phyloP scores from a whole-genome alignment of 2,329 filamentous ascomycete species.

The Exophiala mesophila region DNA sequence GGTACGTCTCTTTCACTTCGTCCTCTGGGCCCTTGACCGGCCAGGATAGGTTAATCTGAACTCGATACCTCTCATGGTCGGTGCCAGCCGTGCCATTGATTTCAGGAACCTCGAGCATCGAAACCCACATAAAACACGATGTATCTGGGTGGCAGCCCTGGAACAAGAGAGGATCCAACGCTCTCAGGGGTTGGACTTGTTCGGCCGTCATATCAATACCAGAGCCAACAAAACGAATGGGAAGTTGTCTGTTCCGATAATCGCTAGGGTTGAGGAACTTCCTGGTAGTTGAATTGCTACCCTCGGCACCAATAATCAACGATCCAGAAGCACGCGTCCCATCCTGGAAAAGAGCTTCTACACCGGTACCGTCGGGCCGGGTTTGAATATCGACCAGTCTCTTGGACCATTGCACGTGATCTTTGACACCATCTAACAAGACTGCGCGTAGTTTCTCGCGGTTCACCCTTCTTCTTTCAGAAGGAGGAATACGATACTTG shows the following conservation, averaged over 20 bases:
- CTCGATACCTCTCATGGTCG: slow-evolving; percentile 35
- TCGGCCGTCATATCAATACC: slow-evolving; percentile 13
- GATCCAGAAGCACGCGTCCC: slow-evolving; percentile 16
- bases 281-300: slow-evolving; percentile 26
- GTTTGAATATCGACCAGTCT: slow-evolving; percentile 17
- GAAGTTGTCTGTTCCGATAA: slow-evolving; percentile 11
- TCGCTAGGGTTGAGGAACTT: slow-evolving; percentile 14
- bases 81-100: slow-evolving; percentile 33
- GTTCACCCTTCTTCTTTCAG: slow-evolving; percentile 28
- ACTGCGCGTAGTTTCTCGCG: slow-evolving; percentile 30
- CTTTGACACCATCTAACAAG: slow-evolving; percentile 27
- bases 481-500: slow-evolving; percentile 31
- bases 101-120: slow-evolving; percentile 40
- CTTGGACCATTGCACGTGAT: slow-evolving; percentile 29
- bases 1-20: slow-evolving; percentile 33
- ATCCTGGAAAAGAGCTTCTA: slow-evolving; percentile 22
- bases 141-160: slow-evolving; percentile 20
- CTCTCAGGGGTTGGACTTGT: slow-evolving; percentile 12
- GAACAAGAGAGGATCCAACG: slow-evolving; percentile 25
- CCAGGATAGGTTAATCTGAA: slow-evolving; percentile 48
- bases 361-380: not conserved
- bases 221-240: slow-evolving; percentile 13
- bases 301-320: slow-evolving; percentile 29
- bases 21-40: slow-evolving; percentile 31
- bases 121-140: slow-evolving; percentile 27